A percentile compares a stretch with the other conserved stretches of the same genome.
Evolutionary conservation across 139 green algal species (phyloP).

Genomic region (Coelastrella sp.): DNA sequence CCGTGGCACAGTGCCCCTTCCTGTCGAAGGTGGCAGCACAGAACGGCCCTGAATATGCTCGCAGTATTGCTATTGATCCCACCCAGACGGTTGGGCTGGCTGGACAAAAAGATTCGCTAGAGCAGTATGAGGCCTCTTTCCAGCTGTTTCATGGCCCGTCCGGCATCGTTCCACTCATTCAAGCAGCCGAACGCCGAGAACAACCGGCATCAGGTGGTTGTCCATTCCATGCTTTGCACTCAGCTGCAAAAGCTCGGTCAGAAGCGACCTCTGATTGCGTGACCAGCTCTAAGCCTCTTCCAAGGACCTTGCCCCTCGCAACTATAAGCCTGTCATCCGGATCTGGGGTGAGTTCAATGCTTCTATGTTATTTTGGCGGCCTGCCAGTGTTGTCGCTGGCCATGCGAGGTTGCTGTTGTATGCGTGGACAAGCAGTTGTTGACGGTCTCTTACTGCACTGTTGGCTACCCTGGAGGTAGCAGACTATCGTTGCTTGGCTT

Average conservation of each 20-base stretch:
- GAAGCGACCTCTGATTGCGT: background rate
- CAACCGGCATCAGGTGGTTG: background rate
- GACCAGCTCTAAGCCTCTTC: constrained; percentile 11
- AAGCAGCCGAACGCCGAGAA: background rate
- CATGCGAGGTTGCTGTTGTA: background rate
- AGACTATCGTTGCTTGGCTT: too few species aligned
- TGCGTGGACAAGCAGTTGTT: background rate
- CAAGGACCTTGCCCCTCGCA: constrained; percentile 33
- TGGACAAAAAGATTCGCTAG: background rate
- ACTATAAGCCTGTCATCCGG: constrained; percentile 47
- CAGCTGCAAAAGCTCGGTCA: background rate
- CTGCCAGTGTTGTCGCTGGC: background rate
- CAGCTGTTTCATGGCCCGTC: constrained; percentile 70
- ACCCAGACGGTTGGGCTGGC: background rate
- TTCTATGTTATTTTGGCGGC: background rate
- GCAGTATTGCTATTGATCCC: constrained; percentile 10
- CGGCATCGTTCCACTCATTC: constrained; percentile 64
- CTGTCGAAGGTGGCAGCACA: constrained; percentile 25
- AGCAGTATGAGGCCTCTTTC: constrained; percentile 53
- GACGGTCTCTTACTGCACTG: too few species aligned
- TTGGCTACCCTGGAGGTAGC: too few species aligned
- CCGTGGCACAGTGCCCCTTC: constrained; percentile 40
- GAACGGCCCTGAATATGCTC: constrained; percentile 43
- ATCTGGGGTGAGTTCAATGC: constrained; percentile 33
- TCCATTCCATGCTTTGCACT: background rate